phyloP scores from a whole-genome alignment of 2,329 filamentous ascomycete genomes.

The Alternaria tenuissima region DNA sequence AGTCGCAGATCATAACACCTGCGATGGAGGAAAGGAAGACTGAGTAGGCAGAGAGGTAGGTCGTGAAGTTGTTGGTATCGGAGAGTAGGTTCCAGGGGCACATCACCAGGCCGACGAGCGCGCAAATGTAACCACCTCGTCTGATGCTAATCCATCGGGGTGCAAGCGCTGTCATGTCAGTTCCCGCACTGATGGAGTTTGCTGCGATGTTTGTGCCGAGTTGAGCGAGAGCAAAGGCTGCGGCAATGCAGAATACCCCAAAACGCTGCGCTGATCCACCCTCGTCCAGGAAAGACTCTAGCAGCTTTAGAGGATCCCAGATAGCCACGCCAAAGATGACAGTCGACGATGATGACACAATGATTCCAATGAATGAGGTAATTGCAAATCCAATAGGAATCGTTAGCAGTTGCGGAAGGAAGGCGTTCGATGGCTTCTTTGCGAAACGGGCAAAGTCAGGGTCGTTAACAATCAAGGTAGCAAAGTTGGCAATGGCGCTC shows the following conservation, averaged over 20 bases:
- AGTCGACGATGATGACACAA: conserved; percentile 57
- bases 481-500: conserved; percentile 89
- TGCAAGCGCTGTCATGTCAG: conserved; percentile 80
- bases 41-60: conserved; percentile 89
- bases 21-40: conserved; percentile 94
- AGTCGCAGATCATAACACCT: conserved; percentile 88
- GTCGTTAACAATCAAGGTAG: conserved; percentile 80
- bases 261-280: conserved; percentile 53
- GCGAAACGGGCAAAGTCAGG: conserved; percentile 89
- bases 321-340: conserved; percentile 54
- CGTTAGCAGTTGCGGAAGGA: conserved; percentile 77
- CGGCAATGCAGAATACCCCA: conserved; percentile 64
- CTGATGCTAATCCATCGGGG: conserved; percentile 85
- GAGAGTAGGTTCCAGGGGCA: conserved; percentile 85
- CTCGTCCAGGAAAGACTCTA: conserved; percentile 54
- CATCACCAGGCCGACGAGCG: conserved; percentile 80
- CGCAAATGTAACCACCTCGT: conserved; percentile 86
- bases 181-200: conserved; percentile 84
- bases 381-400: conserved; percentile 63
- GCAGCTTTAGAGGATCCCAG: conserved; percentile 54
- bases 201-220: conserved; percentile 88
- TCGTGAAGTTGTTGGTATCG: conserved; percentile 82
- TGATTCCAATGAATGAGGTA: conserved; percentile 79
- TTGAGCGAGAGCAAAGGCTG: conserved; percentile 71
- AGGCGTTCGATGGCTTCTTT: conserved; percentile 74